Percentiles rank a stretch among this genome's conserved stretches.
These are phyloP conservation scores for Rhodotorula diobovata DNA, from an alignment of 768 basidiomycete genomes.

Conservation along the genomic window DNA sequence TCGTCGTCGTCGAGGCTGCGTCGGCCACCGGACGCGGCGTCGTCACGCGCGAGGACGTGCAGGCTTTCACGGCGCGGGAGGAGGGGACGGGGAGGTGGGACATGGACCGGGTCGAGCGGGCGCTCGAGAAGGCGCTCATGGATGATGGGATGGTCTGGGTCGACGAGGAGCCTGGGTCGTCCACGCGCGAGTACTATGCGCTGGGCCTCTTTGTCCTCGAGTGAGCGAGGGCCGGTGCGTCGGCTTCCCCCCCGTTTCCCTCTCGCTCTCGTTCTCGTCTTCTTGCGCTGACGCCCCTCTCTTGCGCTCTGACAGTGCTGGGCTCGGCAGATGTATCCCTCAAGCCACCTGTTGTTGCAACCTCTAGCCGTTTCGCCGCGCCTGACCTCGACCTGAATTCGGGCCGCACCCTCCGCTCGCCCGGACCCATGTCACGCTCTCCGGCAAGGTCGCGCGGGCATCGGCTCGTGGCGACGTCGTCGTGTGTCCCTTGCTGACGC, in stretches of 20 bases:
- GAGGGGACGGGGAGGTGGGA: conserved; percentile 67
- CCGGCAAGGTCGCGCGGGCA: no score
- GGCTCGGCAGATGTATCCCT: no score
- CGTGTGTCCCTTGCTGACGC: no score
- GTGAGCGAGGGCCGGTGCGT: not conserved
- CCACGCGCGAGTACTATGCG: conserved; percentile 69
- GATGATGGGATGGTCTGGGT: conserved; percentile 92
- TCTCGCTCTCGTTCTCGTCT: not conserved
- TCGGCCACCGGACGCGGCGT: conserved; percentile 36
- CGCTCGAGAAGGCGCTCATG: conserved; percentile 82
- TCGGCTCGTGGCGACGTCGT: no score
- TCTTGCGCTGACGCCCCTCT: no score
- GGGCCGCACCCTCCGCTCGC: no score
- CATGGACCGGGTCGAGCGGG: conserved; percentile 66
- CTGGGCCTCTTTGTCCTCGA: conserved; percentile 65
- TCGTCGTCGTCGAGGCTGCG: conserved; percentile 65
- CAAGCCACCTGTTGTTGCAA: not conserved
- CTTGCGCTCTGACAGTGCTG: no score
- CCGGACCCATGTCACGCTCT: no score
- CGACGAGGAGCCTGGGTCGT: conserved; percentile 67
- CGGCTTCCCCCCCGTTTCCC: not conserved
- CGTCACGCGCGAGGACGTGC: conserved; percentile 29
- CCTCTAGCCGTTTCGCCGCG: not conserved
- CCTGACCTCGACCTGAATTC: no score
- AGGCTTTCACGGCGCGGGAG: conserved; percentile 45